These are phyloP conservation scores for Leishmania tropica DNA, from an alignment of 208 protist species.

Conservation along the genomic window DNA sequence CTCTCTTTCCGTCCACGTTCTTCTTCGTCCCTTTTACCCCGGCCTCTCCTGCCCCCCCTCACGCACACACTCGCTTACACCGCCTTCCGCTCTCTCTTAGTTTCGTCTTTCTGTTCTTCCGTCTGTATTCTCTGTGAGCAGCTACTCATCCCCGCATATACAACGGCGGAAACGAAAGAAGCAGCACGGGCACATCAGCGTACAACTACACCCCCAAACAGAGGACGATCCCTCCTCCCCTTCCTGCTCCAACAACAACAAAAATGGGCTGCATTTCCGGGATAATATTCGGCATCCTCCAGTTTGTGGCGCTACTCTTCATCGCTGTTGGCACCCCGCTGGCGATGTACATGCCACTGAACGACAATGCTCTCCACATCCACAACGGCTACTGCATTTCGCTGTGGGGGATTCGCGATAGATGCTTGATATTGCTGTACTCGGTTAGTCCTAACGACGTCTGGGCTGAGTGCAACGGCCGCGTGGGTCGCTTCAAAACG, in stretches of 20 bases:
- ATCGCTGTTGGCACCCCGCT: constrained; percentile 24
- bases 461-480: constrained; percentile 32
- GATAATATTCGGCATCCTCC: constrained; percentile 33
- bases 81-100: background rate
- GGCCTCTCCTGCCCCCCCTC: too few relatives aligned
- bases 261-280: constrained; percentile 36
- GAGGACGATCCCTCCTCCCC: background rate
- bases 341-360: constrained; percentile 21
- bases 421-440: constrained; percentile 36
- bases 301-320: constrained; percentile 35
- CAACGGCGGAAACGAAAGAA: background rate
- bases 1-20: too few relatives aligned
- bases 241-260: background rate
- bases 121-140: background rate
- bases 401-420: constrained; percentile 51
- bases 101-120: background rate
- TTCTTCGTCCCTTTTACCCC: too few relatives aligned
- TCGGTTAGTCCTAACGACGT: constrained; percentile 11
- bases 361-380: constrained; percentile 7
- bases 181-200: background rate
- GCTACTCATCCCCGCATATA: background rate
- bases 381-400: constrained; percentile 37
- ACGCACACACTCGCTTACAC: background rate
- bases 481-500: constrained; percentile 36
- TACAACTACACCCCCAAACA: background rate